A percentile compares a stretch with the other conserved stretches of the same genome.
These are phyloP conservation scores for Lavandula angustifolia DNA, from an alignment of 257 asterid genomes.

Conservation along the genomic window DNA sequence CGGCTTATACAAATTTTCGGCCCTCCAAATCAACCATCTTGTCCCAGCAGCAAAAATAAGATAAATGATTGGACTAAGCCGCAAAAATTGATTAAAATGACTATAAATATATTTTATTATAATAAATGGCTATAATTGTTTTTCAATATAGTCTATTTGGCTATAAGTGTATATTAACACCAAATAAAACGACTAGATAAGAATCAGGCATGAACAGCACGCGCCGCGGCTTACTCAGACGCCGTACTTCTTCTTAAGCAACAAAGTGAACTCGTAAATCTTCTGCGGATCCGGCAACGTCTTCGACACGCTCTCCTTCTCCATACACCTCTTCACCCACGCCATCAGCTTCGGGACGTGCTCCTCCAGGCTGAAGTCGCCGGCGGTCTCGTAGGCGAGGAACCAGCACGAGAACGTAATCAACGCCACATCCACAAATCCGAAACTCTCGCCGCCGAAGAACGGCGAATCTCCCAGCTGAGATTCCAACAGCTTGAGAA, in stretches of 20 bases:
- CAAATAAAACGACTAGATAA: too few relatives aligned
- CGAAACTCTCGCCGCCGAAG: constrained; percentile 52
- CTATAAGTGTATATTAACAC: too few relatives aligned
- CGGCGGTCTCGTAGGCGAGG: constrained; percentile 38
- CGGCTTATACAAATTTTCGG: too few relatives aligned
- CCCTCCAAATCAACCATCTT: too few relatives aligned
- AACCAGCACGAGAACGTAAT: constrained; percentile 36
- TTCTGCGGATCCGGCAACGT: constrained; percentile 33
- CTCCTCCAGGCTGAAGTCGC: constrained; percentile 35
- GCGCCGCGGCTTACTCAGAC: background rate
- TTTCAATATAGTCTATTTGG: too few relatives aligned
- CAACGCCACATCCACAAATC: constrained; percentile 41
- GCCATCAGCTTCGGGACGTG: constrained; percentile 38
- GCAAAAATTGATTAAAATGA: too few relatives aligned
- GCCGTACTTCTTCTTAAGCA: constrained; percentile 16
- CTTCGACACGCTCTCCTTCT: constrained; percentile 38
- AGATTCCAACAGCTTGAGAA: constrained; percentile 39
- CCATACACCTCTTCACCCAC: constrained; percentile 47
- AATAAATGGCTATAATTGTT: too few relatives aligned
- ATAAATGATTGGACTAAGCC: too few relatives aligned
- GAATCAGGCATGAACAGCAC: too few relatives aligned
- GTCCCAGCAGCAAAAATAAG: too few relatives aligned
- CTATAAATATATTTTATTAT: too few relatives aligned
- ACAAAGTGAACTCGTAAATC: constrained; percentile 28
- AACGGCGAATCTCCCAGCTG: constrained; percentile 44